phyloP scores from a whole-genome alignment of 2,329 filamentous ascomycete species.

The Hypocreales sp. region DNA sequence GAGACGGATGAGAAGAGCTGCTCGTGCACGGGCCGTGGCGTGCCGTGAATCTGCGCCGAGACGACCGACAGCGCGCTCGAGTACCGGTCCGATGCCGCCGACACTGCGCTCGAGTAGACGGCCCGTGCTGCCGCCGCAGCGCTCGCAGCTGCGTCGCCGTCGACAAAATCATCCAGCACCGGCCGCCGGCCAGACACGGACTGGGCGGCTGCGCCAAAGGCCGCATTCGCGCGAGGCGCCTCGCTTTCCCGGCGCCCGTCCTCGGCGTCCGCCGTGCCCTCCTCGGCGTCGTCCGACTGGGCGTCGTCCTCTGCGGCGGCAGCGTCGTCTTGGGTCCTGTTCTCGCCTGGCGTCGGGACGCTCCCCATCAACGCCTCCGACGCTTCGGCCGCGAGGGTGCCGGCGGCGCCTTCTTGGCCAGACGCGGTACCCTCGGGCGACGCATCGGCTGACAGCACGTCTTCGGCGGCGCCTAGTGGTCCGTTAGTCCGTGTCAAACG shows the following conservation, averaged over 20 bases:
- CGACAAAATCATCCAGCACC: constrained; percentile 28
- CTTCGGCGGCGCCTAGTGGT: too few species aligned
- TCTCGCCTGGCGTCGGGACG: not conserved
- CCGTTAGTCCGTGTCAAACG: too few species aligned
- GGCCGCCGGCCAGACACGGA: constrained; percentile 29
- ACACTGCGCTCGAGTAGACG: constrained; percentile 50
- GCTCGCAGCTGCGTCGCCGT: constrained; percentile 18
- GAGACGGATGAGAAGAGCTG: constrained; percentile 55
- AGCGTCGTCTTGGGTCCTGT: too few species aligned
- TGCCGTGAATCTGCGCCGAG: constrained; percentile 52
- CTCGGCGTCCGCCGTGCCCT: constrained; percentile 7
- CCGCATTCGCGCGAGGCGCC: constrained; percentile 25
- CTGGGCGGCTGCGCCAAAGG: constrained; percentile 34
- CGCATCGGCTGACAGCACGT: too few species aligned
- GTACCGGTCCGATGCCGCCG: constrained; percentile 52
- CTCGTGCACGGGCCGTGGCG: constrained; percentile 53
- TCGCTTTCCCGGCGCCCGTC: constrained; percentile 10
- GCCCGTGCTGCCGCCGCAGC: constrained; percentile 31
- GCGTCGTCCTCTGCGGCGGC: constrained; percentile 10
- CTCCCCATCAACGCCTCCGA: too few species aligned
- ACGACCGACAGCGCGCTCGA: constrained; percentile 50
- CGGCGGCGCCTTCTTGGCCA: too few species aligned
- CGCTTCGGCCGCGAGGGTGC: too few species aligned
- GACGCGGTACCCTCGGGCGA: too few species aligned
- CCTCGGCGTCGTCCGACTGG: constrained; percentile 9